A percentile compares a stretch with the other conserved stretches of the same genome.
phyloP scores from a whole-genome alignment of 352 stramenopile species.

The Phytopythium sindhum region DNA sequence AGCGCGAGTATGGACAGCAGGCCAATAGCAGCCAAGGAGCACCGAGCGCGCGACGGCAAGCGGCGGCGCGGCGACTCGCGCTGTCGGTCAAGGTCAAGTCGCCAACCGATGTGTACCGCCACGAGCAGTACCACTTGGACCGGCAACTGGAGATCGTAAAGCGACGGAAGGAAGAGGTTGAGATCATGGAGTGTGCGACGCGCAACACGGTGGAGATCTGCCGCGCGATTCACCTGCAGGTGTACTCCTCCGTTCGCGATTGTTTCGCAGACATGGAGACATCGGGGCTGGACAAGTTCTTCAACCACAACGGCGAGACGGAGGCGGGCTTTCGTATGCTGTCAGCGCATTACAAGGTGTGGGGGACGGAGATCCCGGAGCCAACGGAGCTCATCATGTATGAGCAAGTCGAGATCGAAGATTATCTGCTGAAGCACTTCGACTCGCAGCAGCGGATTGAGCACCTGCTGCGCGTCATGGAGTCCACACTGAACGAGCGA shows the following conservation, averaged over 20 bases:
- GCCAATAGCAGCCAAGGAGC: constrained; percentile 13
- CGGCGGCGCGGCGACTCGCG: constrained; percentile 14
- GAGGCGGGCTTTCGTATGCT: constrained; percentile 63
- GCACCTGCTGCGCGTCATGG: constrained; percentile 49
- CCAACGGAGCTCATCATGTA: constrained; percentile 64
- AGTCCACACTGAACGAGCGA: constrained; percentile 53
- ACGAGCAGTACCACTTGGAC: constrained; percentile 61
- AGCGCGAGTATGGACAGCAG: constrained; percentile 33
- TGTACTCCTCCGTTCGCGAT: constrained; percentile 41
- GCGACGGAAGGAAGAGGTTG: constrained; percentile 47
- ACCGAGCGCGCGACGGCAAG: constrained; percentile 5
- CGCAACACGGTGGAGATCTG: constrained; percentile 64
- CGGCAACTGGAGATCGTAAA: constrained; percentile 40
- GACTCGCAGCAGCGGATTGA: constrained; percentile 29
- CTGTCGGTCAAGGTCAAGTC: constrained; percentile 47
- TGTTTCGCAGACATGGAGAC: constrained; percentile 53
- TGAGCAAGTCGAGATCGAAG: constrained; percentile 56
- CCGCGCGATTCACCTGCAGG: constrained; percentile 35
- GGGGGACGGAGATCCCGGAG: constrained; percentile 39
- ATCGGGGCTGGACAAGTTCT: constrained; percentile 41
- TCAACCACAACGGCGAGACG: constrained; percentile 45
- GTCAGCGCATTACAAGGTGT: constrained; percentile 45
- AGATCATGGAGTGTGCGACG: constrained; percentile 54
- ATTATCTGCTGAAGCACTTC: constrained; percentile 66
- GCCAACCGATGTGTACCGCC: constrained; percentile 50